Percentiles rank a stretch among this genome's conserved stretches.
phyloP scores from a whole-genome alignment of 768 basidiomycete species.

The Termitomyces sp. region DNA sequence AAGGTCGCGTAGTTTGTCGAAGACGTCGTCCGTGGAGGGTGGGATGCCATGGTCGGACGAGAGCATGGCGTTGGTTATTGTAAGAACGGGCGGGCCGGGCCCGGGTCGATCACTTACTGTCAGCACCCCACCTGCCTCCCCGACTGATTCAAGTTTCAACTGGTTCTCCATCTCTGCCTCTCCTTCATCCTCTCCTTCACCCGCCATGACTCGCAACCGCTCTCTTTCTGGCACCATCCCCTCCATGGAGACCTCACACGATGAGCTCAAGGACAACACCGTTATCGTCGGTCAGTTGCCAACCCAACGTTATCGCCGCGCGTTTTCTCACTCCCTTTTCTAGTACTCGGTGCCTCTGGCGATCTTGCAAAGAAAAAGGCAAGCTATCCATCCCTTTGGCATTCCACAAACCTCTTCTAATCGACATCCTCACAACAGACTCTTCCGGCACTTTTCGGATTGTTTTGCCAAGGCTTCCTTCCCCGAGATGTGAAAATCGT shows the following conservation, averaged over 20 bases:
- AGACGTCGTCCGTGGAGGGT: slow-evolving; percentile 43
- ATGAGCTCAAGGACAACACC: slow-evolving; percentile 82
- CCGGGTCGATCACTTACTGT: slow-evolving; percentile 8
- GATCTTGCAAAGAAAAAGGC: slow-evolving; percentile 99
- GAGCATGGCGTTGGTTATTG: slow-evolving; percentile 19
- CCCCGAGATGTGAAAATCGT: slow-evolving; percentile 86
- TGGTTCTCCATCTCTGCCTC: slow-evolving; percentile 9
- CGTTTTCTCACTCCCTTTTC: slow-evolving; percentile 6
- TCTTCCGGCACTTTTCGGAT: slow-evolving; percentile 89
- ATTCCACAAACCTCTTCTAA: slow-evolving; percentile 4
- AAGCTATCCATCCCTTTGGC: slow-evolving; percentile 5
- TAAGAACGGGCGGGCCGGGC: slow-evolving; percentile 7
- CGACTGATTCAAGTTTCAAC: background rate
- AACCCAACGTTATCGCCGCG: slow-evolving; percentile 10
- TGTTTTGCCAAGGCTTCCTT: slow-evolving; percentile 76
- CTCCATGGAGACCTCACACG: slow-evolving; percentile 74
- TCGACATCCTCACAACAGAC: slow-evolving; percentile 50
- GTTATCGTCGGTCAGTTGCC: slow-evolving; percentile 71
- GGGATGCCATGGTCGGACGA: slow-evolving; percentile 24
- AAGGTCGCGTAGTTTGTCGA: slow-evolving; percentile 61
- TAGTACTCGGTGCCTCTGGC: slow-evolving; percentile 93
- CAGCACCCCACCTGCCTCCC: slow-evolving; percentile 13
- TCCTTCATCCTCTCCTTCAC: slow-evolving; percentile 12
- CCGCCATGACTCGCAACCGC: slow-evolving; percentile 43
- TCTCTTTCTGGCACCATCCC: slow-evolving; percentile 80